Evolutionary conservation across 352 stramenopile species (phyloP), one percentile per base, ranked within the genome.

Genomic region (Phytophthora cactorum): DNA sequence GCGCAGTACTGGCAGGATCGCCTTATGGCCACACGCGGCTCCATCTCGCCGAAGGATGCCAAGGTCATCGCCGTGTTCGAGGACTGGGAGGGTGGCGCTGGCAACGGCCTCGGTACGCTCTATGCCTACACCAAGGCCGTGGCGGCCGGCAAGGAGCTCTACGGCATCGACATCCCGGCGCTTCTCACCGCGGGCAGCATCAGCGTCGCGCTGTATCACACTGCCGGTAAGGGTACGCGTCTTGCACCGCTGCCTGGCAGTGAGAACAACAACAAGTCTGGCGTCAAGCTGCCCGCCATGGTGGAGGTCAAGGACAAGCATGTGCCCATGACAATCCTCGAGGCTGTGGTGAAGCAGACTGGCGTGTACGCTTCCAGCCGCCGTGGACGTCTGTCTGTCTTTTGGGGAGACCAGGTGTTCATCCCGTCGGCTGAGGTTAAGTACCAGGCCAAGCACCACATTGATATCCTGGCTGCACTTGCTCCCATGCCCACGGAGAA

Each of bases 181-280:
- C 70, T 96, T 36, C 79, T 99, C 10, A 78, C 74, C 9, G 57
- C 76, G 0, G 78, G 78, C 5, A 78, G 79, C 38, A 93, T 99
- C 74, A 97, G 85, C 58, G 94, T 98, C 4, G 96, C 95, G 43
- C 78, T 99, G 31, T 99, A 98, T 83, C 96, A 99, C 87, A 99
- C 97, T 25, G 97, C 97, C 8, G 97, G 97, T 69, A 99, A 99
- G 78, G 97, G 97, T 46, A 99, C 97, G 54, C 93, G 97, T 25
- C 87, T 99, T 25, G 97, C 97, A 43, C 97, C 97, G 44, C 80
- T 99, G 38, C 96, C 97, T 6, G 97, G 97, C 39, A 97, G 88
- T 52, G 97, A 99, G 73, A 99, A 99, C 84, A 99, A 99, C 82
- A 99, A 99, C 86, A 99, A 99, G 82, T 98, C 97, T 27, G 97